Conservation (phyloP, 2,329 filamentous ascomycete genomes). For the Monilinia fructicola region DNA sequence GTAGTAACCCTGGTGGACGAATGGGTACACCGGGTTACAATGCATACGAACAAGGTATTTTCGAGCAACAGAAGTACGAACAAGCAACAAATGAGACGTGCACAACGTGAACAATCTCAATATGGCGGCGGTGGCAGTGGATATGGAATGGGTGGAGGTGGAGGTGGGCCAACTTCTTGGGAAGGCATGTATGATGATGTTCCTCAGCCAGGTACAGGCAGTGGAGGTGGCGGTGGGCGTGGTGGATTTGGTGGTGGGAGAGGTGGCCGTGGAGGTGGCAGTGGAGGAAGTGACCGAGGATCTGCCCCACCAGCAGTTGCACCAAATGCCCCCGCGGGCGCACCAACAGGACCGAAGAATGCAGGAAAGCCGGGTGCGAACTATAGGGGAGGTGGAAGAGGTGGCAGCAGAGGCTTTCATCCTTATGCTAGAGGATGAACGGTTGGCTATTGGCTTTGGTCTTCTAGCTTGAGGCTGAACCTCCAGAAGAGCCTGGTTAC, state of each 20-base stretch:
- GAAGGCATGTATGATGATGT: slow-evolving; percentile 98
- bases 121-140: slow-evolving; percentile 39
- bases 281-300: slow-evolving; percentile 37
- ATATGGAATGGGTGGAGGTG: slow-evolving; percentile 54
- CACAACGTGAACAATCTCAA: slow-evolving; percentile 39
- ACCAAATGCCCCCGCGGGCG: slow-evolving; percentile 67
- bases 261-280: slow-evolving; percentile 30
- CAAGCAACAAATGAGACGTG: slow-evolving; percentile 61
- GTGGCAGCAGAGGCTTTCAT: slow-evolving; percentile 74
- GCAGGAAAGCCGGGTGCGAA: slow-evolving; percentile 88
- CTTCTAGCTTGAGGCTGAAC: no score
- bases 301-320: slow-evolving; percentile 40
- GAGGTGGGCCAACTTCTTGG: slow-evolving; percentile 75
- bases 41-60: slow-evolving; percentile 69
- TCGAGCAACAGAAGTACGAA: slow-evolving; percentile 78
- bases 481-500: neutral
- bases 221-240: slow-evolving; percentile 38
- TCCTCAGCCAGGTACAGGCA: slow-evolving; percentile 62
- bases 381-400: slow-evolving; percentile 85
- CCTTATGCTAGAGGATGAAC: slow-evolving; percentile 58
- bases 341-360: slow-evolving; percentile 95
- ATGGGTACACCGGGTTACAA: slow-evolving; percentile 47
- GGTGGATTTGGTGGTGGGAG: slow-evolving; percentile 45
- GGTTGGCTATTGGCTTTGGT: neutral
- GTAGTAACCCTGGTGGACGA: slow-evolving; percentile 46